These are phyloP conservation scores for Verbascum thapsus DNA, from an alignment of 257 asterid genomes.

Conservation along the genomic window DNA sequence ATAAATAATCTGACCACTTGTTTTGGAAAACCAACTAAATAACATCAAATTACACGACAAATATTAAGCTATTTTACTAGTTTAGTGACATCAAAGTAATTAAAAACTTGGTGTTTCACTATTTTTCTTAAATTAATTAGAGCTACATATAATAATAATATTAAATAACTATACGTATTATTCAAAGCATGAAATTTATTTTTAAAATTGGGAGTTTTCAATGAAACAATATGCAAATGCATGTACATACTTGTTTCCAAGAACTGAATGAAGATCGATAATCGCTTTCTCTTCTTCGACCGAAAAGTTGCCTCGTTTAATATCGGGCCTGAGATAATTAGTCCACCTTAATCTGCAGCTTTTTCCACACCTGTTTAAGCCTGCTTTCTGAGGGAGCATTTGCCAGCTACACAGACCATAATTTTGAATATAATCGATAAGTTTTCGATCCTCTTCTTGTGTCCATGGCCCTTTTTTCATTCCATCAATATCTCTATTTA, in stretches of 20 bases:
- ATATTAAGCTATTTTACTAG: no score
- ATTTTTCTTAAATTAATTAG: no score
- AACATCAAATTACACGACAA: no score
- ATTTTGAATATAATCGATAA: conserved; percentile 27
- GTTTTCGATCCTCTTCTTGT: conserved; percentile 39
- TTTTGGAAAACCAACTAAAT: no score
- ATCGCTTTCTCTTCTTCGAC: conserved; percentile 38
- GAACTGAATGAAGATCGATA: conserved; percentile 38
- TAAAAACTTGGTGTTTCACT: no score
- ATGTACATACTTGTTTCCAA: conserved; percentile 40
- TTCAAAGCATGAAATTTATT: no score
- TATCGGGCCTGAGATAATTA: conserved; percentile 43
- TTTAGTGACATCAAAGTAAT: no score
- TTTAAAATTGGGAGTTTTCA: no score
- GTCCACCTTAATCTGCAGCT: conserved; percentile 46
- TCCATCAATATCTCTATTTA: conserved; percentile 16
- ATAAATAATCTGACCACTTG: no score
- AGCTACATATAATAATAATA: no score
- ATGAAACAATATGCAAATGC: neutral
- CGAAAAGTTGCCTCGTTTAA: conserved; percentile 40
- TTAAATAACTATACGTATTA: no score
- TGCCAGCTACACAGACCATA: conserved; percentile 43
- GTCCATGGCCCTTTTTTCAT: conserved; percentile 48
- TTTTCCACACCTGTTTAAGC: conserved; percentile 45
- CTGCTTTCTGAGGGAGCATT: conserved; percentile 36